A percentile compares a stretch with the other conserved stretches of the same genome.
Conservation (phyloP, 352 stramenopile species). For the Globisporangium abappressorium region DNA sequence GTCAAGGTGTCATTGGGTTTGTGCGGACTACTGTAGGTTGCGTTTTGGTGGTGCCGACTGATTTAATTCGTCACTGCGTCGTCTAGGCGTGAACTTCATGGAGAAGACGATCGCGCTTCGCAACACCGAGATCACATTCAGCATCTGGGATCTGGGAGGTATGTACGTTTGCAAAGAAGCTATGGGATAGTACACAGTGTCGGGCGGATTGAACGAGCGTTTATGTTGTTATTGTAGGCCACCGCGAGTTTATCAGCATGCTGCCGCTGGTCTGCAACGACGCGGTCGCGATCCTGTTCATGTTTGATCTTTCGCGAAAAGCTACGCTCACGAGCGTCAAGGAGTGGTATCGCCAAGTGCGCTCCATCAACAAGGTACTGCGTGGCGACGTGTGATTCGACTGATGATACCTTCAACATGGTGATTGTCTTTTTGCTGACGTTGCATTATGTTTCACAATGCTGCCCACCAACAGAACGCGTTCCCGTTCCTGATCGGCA, state of each 20-base stretch:
- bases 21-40: background rate
- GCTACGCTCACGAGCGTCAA: conserved; percentile 90
- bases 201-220: background rate
- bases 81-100: conserved; percentile 93
- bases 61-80: too few relatives aligned
- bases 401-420: background rate
- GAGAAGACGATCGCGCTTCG: conserved; percentile 93
- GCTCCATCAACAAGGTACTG: conserved; percentile 86
- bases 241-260: conserved; percentile 94
- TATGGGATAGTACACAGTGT: background rate
- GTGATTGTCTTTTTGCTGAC: background rate
- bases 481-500: conserved; percentile 92
- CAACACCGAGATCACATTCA: conserved; percentile 95
- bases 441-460: background rate
- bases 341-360: conserved; percentile 92
- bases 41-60: background rate
- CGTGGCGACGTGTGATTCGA: too few relatives aligned
- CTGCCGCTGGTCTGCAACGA: conserved; percentile 94
- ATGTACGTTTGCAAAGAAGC: background rate
- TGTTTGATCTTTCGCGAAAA: conserved; percentile 94
- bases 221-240: conserved; percentile 29
- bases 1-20: background rate
- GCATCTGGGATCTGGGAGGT: conserved; percentile 93
- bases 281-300: conserved; percentile 93
- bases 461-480: conserved; percentile 63